Percentiles rank a stretch among this genome's conserved stretches.
These are phyloP conservation scores for Gilbertella persicaria DNA, from an alignment of 371 early-diverging fungal genomes.

Conservation along the genomic window DNA sequence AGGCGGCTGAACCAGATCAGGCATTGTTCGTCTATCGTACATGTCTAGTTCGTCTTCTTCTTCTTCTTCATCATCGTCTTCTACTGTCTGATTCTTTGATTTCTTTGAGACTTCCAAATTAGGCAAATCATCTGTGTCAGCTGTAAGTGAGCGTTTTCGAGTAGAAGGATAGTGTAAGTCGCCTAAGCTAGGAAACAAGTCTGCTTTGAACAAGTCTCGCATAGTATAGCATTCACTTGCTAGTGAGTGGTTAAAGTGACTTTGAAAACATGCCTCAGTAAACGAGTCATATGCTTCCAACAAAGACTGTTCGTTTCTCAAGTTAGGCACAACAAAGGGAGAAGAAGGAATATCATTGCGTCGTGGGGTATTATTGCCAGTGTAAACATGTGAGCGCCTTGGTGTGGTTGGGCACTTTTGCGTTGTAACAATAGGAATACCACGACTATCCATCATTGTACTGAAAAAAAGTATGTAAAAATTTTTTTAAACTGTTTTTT, in stretches of 20 bases:
- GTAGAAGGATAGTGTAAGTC: not conserved
- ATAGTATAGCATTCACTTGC: constrained; percentile 1
- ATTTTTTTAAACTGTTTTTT: constrained; percentile 53
- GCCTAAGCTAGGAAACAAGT: not conserved
- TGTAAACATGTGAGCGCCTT: constrained; percentile 6
- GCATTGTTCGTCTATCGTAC: not conserved
- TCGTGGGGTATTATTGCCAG: not conserved
- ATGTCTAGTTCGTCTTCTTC: not conserved
- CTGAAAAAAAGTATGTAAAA: constrained; percentile 24
- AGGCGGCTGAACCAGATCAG: no score
- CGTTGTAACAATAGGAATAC: constrained; percentile 25
- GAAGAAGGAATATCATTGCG: constrained; percentile 3
- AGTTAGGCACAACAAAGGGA: constrained; percentile 1
- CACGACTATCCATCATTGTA: constrained; percentile 24
- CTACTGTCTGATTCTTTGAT: not conserved
- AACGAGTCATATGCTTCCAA: constrained; percentile 28
- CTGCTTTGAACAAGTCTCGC: constrained; percentile 8
- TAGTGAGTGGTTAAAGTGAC: constrained; percentile 8
- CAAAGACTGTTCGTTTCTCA: constrained; percentile 15
- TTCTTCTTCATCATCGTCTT: not conserved
- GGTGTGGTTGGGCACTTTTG: constrained; percentile 6
- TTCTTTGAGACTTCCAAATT: not conserved
- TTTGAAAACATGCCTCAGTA: constrained; percentile 18
- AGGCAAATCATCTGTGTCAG: not conserved
- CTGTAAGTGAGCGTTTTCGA: not conserved